Conservation (phyloP, 139 green algal genomes). For the Spirogloea muscicola region DNA sequence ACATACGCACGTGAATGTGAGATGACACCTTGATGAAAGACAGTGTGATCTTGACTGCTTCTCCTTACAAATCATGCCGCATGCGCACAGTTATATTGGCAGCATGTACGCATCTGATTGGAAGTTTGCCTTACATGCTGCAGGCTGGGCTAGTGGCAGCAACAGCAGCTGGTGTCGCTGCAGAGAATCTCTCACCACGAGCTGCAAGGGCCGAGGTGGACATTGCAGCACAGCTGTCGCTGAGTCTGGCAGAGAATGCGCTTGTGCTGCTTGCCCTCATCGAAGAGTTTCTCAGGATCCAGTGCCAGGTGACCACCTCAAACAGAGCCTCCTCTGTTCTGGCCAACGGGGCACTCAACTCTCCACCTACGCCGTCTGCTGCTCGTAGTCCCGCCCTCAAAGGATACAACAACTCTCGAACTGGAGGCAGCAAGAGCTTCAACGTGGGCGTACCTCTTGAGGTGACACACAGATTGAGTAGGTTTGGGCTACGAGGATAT, state of each 20-base stretch:
- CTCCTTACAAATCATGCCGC: not conserved
- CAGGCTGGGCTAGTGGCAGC: conserved; percentile 27
- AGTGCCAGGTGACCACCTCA: too few relatives aligned
- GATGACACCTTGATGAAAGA: not conserved
- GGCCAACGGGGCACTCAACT: too few relatives aligned
- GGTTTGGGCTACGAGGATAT: too few relatives aligned
- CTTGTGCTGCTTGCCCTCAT: conserved; percentile 36
- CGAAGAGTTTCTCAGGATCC: conserved; percentile 40
- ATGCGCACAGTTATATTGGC: not conserved
- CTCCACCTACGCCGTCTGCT: too few relatives aligned
- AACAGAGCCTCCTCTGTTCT: too few relatives aligned
- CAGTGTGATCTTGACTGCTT: not conserved
- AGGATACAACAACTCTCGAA: too few relatives aligned
- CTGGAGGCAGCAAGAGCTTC: too few relatives aligned
- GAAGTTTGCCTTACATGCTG: conserved; percentile 1
- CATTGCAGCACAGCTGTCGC: conserved; percentile 23
- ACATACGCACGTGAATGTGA: not conserved
- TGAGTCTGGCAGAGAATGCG: conserved; percentile 17
- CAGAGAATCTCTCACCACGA: conserved; percentile 21
- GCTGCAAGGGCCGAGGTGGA: conserved; percentile 30
- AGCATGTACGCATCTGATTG: not conserved
- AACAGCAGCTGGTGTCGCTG: conserved; percentile 9
- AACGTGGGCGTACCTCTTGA: too few relatives aligned
- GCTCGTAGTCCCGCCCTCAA: too few relatives aligned
- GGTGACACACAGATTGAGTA: too few relatives aligned